Conservation (phyloP, 2,329 filamentous ascomycete genomes). For the Hansfordia pulvinata region DNA sequence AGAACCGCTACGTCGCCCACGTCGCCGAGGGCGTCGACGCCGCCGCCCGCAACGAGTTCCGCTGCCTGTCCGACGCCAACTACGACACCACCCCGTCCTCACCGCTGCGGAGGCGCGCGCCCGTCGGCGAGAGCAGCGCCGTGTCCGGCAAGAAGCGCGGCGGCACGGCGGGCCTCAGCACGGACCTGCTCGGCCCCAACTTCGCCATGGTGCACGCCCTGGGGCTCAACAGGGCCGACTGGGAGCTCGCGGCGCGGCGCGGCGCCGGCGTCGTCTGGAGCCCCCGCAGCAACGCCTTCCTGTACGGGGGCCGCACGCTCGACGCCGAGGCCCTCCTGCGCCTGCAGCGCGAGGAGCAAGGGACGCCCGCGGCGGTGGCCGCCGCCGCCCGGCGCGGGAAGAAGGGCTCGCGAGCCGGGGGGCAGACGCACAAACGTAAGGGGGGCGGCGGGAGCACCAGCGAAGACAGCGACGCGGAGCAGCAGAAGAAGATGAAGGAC, state of each 20-base stretch:
- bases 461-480: slow-evolving; percentile 8
- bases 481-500: too few species aligned
- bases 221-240: slow-evolving; percentile 9
- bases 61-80: slow-evolving; percentile 11
- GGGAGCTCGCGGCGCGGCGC: slow-evolving; percentile 12
- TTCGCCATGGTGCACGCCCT: slow-evolving; percentile 14
- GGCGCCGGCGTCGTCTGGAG: slow-evolving; percentile 15
- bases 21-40: slow-evolving; percentile 14
- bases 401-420: too few species aligned
- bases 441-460: too few species aligned
- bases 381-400: too few species aligned
- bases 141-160: too few species aligned
- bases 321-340: slow-evolving; percentile 12
- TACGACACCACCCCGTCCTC: slow-evolving; percentile 7
- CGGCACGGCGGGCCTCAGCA: too few species aligned
- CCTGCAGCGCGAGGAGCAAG: too few species aligned
- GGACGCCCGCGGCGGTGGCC: too few species aligned
- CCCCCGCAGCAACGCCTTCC: slow-evolving; percentile 14
- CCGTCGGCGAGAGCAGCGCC: too few species aligned
- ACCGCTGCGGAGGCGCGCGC: neutral
- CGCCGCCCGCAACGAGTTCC: slow-evolving; percentile 15
- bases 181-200: slow-evolving; percentile 13
- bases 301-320: slow-evolving; percentile 16
- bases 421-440: too few species aligned
- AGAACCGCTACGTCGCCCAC: slow-evolving; percentile 13